These are phyloP conservation scores for Parastagonospora nodorum DNA, from an alignment of 2,329 filamentous ascomycete species.

Conservation along the genomic window DNA sequence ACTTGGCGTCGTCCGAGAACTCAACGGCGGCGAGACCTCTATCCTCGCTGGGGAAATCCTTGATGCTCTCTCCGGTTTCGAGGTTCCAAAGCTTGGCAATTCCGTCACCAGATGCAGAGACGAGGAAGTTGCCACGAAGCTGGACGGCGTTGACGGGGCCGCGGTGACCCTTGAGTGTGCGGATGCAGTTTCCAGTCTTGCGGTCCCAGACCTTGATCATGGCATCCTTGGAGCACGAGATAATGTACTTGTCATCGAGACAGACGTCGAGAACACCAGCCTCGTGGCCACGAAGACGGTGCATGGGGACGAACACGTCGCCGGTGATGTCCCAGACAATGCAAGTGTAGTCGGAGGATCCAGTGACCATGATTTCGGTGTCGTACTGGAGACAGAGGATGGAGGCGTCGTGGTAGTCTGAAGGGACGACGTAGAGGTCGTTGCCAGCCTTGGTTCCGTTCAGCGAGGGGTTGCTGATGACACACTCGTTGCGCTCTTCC, in stretches of 20 bases:
- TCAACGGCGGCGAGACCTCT: conserved; percentile 95
- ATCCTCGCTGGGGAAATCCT: conserved; percentile 87
- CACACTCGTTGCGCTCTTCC: conserved; percentile 50
- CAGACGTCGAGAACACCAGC: conserved; percentile 93
- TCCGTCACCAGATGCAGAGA: conserved; percentile 93
- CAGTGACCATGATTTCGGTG: conserved; percentile 88
- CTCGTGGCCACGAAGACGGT: conserved; percentile 76
- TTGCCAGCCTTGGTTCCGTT: conserved; percentile 55
- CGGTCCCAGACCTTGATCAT: conserved; percentile 96
- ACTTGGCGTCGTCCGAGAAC: conserved; percentile 92
- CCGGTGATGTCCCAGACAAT: conserved; percentile 92
- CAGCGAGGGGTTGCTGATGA: conserved; percentile 51
- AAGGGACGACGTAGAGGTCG: conserved; percentile 53
- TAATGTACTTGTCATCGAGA: conserved; percentile 89
- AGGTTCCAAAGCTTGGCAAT: conserved; percentile 96
- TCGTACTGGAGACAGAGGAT: conserved; percentile 97
- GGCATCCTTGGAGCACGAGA: conserved; percentile 95
- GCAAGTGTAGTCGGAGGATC: conserved; percentile 88
- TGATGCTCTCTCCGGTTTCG: conserved; percentile 82
- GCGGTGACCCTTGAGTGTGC: conserved; percentile 80
- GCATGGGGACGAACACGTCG: conserved; percentile 65
- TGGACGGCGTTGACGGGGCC: conserved; percentile 97
- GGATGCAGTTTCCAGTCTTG: conserved; percentile 73
- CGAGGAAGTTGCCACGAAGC: conserved; percentile 87
- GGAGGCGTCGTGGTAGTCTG: conserved; percentile 80